A percentile compares a stretch with the other conserved stretches of the same genome.
Conservation (phyloP, 2,329 filamentous ascomycete species). For the Cytospora paraplurivora region DNA sequence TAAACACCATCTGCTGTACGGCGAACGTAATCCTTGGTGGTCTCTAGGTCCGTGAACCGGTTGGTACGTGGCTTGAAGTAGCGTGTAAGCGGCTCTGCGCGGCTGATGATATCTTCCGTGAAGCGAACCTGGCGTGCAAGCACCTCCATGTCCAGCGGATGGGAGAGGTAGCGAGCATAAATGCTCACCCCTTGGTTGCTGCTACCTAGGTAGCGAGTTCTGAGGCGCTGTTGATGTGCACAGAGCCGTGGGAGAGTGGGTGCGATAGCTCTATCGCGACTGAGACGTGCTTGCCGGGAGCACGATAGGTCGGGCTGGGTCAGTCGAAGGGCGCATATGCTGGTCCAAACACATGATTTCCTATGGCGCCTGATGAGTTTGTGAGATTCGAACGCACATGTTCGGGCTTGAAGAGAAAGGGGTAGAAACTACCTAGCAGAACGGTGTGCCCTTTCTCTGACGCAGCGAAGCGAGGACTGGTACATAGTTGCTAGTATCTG, state of each 20-base stretch:
- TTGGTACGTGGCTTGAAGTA: conserved; percentile 10
- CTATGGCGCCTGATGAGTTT: background rate
- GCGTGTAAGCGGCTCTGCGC: conserved; percentile 5
- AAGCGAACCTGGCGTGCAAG: conserved; percentile 16
- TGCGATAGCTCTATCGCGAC: conserved; percentile 26
- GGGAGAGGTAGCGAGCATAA: conserved; percentile 2
- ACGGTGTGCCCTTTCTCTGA: too few relatives aligned
- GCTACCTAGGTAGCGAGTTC: too few relatives aligned
- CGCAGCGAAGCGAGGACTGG: too few relatives aligned
- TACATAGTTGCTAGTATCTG: too few relatives aligned
- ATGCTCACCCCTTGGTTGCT: conserved; percentile 4
- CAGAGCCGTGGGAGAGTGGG: conserved; percentile 31
- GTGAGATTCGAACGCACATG: conserved; percentile 4
- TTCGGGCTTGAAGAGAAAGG: too few relatives aligned
- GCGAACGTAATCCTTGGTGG: conserved; percentile 5
- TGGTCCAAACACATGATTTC: conserved; percentile 6
- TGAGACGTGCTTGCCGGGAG: conserved; percentile 23
- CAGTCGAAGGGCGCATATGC: conserved; percentile 11
- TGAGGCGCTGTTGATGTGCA: conserved; percentile 28
- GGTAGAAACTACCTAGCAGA: too few relatives aligned
- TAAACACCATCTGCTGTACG: conserved; percentile 6
- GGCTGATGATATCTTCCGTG: background rate
- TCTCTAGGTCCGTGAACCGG: background rate
- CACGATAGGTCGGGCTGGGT: conserved; percentile 5
- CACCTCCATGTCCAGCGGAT: conserved; percentile 7